These are phyloP conservation scores for Furcasterigmium sp. DNA, from an alignment of 2,329 filamentous ascomycete species.

Conservation along the genomic window DNA sequence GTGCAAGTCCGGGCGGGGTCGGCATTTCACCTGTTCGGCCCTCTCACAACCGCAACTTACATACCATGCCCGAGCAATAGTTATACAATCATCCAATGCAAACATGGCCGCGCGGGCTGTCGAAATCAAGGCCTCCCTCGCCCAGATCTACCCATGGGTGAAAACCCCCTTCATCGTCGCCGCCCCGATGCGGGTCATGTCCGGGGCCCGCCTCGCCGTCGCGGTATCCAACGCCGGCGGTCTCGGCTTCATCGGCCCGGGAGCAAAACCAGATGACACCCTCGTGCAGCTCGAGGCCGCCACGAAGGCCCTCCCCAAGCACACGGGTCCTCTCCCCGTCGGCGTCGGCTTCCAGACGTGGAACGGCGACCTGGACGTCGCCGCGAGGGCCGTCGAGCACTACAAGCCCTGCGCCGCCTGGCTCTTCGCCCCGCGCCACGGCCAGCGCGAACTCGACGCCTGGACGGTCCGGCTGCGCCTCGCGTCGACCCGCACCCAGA, in stretches of 20 bases:
- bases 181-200: conserved; percentile 66
- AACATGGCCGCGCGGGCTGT: background rate
- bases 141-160: conserved; percentile 18
- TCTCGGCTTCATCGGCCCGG: conserved; percentile 45
- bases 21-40: too few relatives aligned
- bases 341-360: conserved; percentile 43
- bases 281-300: background rate
- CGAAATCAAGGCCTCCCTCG: conserved; percentile 4
- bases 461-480: conserved; percentile 40
- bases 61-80: too few relatives aligned
- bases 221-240: conserved; percentile 68
- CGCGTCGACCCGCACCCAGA: conserved; percentile 32
- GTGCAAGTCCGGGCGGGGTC: too few relatives aligned
- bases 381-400: conserved; percentile 21
- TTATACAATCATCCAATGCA: background rate
- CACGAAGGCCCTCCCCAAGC: too few relatives aligned
- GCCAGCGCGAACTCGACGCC: conserved; percentile 28
- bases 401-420: conserved; percentile 34
- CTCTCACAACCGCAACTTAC: too few relatives aligned
- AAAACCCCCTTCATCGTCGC: conserved; percentile 47
- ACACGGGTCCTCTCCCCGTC: conserved; percentile 37
- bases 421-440: conserved; percentile 38
- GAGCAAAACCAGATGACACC: conserved; percentile 24
- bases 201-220: conserved; percentile 48
- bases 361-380: conserved; percentile 31